Evolutionary conservation across 306 rosid genomes (phyloP).

Genomic region (Lathyrus sativus): DNA sequence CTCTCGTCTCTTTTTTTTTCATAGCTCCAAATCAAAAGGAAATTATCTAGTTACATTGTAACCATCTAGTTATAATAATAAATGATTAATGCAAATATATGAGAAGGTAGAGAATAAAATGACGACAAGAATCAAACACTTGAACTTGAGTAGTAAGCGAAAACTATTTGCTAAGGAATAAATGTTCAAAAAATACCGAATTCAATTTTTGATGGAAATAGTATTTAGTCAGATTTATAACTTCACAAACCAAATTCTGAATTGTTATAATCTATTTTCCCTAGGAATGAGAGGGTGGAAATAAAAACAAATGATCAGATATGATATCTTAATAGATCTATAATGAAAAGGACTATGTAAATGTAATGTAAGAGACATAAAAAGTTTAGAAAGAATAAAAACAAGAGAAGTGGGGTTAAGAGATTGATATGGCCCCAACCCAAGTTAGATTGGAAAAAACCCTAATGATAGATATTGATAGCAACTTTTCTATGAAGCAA

Average conservation of each 20-base stretch:
- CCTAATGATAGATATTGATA: conserved; percentile 62
- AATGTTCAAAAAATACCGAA: too few species aligned
- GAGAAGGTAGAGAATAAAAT: conserved; percentile 23
- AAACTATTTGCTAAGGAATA: too few species aligned
- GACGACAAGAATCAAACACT: too few species aligned
- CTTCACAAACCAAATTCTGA: too few species aligned
- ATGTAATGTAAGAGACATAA: conserved; percentile 47
- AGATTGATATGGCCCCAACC: conserved; percentile 43
- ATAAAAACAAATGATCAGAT: too few species aligned
- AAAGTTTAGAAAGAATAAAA: conserved; percentile 53
- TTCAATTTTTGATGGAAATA: too few species aligned
- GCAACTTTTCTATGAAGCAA: conserved; percentile 66
- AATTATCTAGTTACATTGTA: background rate
- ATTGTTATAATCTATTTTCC: too few species aligned
- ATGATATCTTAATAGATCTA: background rate
- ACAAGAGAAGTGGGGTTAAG: conserved; percentile 58
- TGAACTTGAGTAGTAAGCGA: too few species aligned
- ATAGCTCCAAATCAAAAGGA: conserved; percentile 33
- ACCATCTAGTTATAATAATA: background rate
- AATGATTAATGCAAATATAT: background rate
- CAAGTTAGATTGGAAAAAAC: conserved; percentile 60
- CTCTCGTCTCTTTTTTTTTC: background rate
- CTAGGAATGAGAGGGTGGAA: too few species aligned
- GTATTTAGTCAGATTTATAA: too few species aligned
- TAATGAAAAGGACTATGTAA: conserved; percentile 54